Evolutionary conservation across 1,284 basidiomycete species (phyloP).

Genomic region (Boletellus deceptivus): DNA sequence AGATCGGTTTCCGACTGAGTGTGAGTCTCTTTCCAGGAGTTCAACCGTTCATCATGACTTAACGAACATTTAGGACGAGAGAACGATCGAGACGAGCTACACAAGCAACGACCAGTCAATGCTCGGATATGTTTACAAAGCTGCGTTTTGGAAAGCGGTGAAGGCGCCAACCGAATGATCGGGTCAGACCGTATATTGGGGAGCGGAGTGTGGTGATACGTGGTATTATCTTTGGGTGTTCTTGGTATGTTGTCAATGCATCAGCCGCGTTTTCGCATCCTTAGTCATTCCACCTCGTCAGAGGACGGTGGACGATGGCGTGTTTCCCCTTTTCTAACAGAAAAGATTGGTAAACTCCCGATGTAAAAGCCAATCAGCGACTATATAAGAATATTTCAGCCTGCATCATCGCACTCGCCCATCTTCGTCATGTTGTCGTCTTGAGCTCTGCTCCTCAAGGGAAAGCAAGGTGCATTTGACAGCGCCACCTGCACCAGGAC

Average conservation of each 20-base stretch:
- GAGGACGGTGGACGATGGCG: too few relatives aligned
- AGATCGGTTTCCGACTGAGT: slow-evolving; percentile 81
- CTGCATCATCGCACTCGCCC: too few relatives aligned
- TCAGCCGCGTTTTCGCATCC: too few relatives aligned
- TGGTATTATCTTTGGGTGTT: too few relatives aligned
- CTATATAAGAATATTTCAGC: too few relatives aligned
- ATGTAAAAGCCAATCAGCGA: too few relatives aligned
- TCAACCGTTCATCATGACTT: neutral
- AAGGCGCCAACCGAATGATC: slow-evolving; percentile 30
- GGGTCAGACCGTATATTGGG: neutral
- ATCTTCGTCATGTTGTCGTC: slow-evolving; percentile 12
- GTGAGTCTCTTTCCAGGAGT: slow-evolving; percentile 42
- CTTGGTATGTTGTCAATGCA: too few relatives aligned
- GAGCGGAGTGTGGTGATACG: too few relatives aligned
- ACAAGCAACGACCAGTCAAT: slow-evolving; percentile 82
- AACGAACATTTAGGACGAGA: slow-evolving; percentile 61
- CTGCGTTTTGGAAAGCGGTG: slow-evolving; percentile 83
- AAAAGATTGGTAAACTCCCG: too few relatives aligned
- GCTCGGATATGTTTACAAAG: slow-evolving; percentile 86
- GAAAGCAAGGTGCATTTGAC: slow-evolving; percentile 23
- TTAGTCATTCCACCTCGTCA: too few relatives aligned
- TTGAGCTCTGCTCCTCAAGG: slow-evolving; percentile 21
- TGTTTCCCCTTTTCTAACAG: too few relatives aligned
- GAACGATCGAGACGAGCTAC: slow-evolving; percentile 80
- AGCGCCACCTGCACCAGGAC: slow-evolving; percentile 13